Percentiles rank a stretch among this genome's conserved stretches.
Conservation (phyloP, 2,329 filamentous ascomycete genomes). For the Trichoderma lentiforme region DNA sequence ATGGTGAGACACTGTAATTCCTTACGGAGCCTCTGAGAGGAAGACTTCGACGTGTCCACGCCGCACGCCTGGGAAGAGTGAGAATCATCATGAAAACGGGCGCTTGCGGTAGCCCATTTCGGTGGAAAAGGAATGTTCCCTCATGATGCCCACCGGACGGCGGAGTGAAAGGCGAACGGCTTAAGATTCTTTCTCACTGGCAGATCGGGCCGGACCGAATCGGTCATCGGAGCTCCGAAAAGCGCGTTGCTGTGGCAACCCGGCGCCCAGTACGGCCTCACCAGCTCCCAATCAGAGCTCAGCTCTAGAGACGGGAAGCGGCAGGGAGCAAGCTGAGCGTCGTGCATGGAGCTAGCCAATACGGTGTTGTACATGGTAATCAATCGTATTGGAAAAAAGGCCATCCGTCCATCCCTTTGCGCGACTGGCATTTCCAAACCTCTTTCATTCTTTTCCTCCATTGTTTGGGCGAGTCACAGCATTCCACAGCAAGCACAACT, state of each 20-base stretch:
- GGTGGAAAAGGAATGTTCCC: not conserved
- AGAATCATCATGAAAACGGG: slow-evolving; percentile 3
- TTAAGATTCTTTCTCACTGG: not conserved
- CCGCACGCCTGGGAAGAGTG: not conserved
- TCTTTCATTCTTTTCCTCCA: not conserved
- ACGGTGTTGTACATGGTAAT: not conserved
- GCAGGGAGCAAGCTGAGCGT: not conserved
- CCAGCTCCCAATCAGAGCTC: not conserved
- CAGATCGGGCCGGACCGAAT: slow-evolving; percentile 8
- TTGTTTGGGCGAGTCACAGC: not conserved
- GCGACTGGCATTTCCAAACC: not conserved
- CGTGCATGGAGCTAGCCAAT: not conserved
- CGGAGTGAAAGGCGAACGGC: not conserved
- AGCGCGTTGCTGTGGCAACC: slow-evolving; percentile 10
- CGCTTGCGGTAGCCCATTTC: not conserved
- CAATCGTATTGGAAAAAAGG: not conserved
- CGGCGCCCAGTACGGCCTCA: not conserved
- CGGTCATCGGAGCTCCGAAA: slow-evolving; percentile 14
- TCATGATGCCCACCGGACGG: not conserved
- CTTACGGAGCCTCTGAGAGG: not conserved
- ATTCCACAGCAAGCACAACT: not conserved
- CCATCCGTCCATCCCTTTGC: not conserved
- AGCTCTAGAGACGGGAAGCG: not conserved
- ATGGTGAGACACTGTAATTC: not conserved
- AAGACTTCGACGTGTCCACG: not conserved